These are phyloP conservation scores for Phialophora chinensis DNA, from an alignment of 2,329 filamentous ascomycete species.

Conservation along the genomic window DNA sequence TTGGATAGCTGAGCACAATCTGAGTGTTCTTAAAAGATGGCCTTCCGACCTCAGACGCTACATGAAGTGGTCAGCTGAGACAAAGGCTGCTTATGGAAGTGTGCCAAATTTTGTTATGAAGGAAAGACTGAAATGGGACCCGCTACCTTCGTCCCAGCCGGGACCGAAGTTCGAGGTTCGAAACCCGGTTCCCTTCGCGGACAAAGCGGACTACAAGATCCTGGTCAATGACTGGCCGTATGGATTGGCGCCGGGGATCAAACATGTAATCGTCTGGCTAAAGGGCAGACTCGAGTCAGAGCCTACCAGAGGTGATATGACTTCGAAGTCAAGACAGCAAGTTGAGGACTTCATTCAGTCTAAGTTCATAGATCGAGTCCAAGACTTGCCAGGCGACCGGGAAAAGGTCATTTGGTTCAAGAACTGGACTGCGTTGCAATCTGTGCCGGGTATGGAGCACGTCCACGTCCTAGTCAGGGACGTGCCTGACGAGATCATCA, in stretches of 20 bases:
- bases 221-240: conserved; percentile 70
- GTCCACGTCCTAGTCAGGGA: conserved; percentile 61
- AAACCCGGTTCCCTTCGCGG: conserved; percentile 60
- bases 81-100: conserved; percentile 61
- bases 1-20: conserved; percentile 54
- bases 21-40: conserved; percentile 63
- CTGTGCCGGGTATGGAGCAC: conserved; percentile 64
- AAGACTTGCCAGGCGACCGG: conserved; percentile 43
- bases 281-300: conserved; percentile 58
- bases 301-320: conserved; percentile 56
- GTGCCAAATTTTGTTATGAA: conserved; percentile 63
- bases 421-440: conserved; percentile 67
- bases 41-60: conserved; percentile 66
- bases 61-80: conserved; percentile 62
- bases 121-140: conserved; percentile 60
- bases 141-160: conserved; percentile 39
- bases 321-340: conserved; percentile 53
- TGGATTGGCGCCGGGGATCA: conserved; percentile 60
- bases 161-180: conserved; percentile 50
- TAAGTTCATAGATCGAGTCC: conserved; percentile 56
- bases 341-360: conserved; percentile 58
- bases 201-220: conserved; percentile 61
- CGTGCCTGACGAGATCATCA: conserved; percentile 53
- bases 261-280: conserved; percentile 64
- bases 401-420: conserved; percentile 68